Evolutionary conservation across 2,329 filamentous ascomycete species (phyloP).

Genomic region (Stemphylium vesicarium): DNA sequence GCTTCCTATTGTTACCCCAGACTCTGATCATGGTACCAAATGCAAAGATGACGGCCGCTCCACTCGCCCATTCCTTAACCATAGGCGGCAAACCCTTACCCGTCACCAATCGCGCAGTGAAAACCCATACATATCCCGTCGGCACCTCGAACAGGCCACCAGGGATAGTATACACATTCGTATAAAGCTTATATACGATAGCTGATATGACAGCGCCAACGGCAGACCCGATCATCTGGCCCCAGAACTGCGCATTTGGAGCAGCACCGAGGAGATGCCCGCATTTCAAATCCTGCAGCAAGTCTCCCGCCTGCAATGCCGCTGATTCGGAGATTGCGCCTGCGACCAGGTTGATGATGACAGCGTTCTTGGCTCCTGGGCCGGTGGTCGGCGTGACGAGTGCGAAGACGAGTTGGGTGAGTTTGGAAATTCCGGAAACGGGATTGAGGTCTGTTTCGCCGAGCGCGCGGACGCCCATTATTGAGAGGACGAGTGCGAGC

Average conservation of each 20-base stretch:
- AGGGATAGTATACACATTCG: constrained; percentile 85
- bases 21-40: constrained; percentile 72
- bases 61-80: constrained; percentile 79
- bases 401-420: constrained; percentile 95
- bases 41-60: constrained; percentile 76
- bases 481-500: constrained; percentile 70
- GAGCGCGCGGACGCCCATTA: constrained; percentile 69
- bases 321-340: constrained; percentile 86
- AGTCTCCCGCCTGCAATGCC: constrained; percentile 90
- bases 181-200: constrained; percentile 87
- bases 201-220: constrained; percentile 86
- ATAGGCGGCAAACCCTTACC: constrained; percentile 85
- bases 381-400: constrained; percentile 76
- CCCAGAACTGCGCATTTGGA: constrained; percentile 95
- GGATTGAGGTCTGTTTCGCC: constrained; percentile 94
- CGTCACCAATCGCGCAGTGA: constrained; percentile 90
- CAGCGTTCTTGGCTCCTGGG: constrained; percentile 68
- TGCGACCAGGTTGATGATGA: constrained; percentile 94
- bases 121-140: constrained; percentile 96
- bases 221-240: constrained; percentile 88
- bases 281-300: constrained; percentile 97
- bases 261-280: constrained; percentile 91
- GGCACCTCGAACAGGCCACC: constrained; percentile 91
- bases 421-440: constrained; percentile 93
- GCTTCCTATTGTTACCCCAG: constrained; percentile 41